Evolutionary conservation across 2,329 filamentous ascomycete genomes (phyloP), one percentile per base, ranked within the genome.

Genomic region (Orbilia javanica): DNA sequence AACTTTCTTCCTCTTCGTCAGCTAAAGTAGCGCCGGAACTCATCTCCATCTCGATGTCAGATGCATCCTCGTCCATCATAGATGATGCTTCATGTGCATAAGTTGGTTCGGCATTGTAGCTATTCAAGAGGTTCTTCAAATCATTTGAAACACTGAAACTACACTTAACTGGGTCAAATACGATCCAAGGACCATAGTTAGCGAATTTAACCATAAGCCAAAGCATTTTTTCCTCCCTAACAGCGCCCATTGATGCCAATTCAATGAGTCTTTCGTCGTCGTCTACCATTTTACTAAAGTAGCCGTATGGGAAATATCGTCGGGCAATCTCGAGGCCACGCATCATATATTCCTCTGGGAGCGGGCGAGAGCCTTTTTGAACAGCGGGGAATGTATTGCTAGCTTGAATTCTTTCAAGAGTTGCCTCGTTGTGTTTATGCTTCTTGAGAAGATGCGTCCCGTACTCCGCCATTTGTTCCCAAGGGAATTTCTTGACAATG

Each of bases 231-330:
- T 89, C 88, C 36, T 86, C 87, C 4, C 90, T 85, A n/a, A 88
- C 85, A 15, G 87, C 86, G 0, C 85, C 85, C 82, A 90, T 90
- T 0, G 88, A 90, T 0, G 89, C 84, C 0, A 88, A 83, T 81
- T 92, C 90, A 53, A 92, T 87, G 15, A 87, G 87, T 48, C 90
- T 88, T 77, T 92, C 90, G n/a, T 92, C 90, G 27, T 92, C 90
- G 4, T 90, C 86, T 73, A 87, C 87, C 0, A 76, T 65, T 22
- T 50, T 60, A n/a, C 44, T 67, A n/a, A 76, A 78, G 22, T 78
- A 72, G 1, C 66, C 68, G 13, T 62, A 70, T 0, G 90, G 89
- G 66, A 88, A 90, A 70, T 90, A 90, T 10, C 85, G 85, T 1
- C 89, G 86, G 0, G 87, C 85, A 85, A 89, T 92, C 1, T 89